Conservation (phyloP, 768 basidiomycete genomes). For the Suillus luteus region DNA sequence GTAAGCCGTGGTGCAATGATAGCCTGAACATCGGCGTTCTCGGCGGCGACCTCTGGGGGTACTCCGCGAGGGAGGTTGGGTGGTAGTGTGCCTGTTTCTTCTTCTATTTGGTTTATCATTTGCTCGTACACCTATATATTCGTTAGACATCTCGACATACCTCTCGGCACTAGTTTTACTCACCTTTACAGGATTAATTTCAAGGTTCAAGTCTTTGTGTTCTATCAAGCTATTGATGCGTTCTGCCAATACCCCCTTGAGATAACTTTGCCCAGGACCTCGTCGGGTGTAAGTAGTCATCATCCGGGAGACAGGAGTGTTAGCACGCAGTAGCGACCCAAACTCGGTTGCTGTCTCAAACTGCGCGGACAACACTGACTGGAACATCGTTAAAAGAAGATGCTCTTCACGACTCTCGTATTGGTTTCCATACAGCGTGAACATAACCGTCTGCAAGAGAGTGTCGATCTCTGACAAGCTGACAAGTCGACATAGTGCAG, state of each 20-base stretch:
- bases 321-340: constrained; percentile 96
- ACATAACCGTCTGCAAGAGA: constrained; percentile 99
- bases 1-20: constrained; percentile 96
- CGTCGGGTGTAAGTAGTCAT: constrained; percentile 99
- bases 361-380: constrained; percentile 96
- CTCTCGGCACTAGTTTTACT: constrained; percentile 11
- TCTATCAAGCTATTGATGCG: constrained; percentile 98
- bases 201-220: constrained; percentile 98
- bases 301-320: constrained; percentile 99
- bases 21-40: constrained; percentile 94
- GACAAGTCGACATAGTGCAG: constrained; percentile 94
- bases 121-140: constrained; percentile 91
- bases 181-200: constrained; percentile 98
- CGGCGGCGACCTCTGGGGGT: constrained; percentile 90
- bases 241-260: constrained; percentile 96
- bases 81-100: constrained; percentile 92
- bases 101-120: constrained; percentile 99
- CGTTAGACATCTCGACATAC: neutral
- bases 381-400: constrained; percentile 97
- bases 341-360: constrained; percentile 99
- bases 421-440: constrained; percentile 99
- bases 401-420: constrained; percentile 99
- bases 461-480: constrained; percentile 97
- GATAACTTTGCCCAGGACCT: constrained; percentile 97
- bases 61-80: constrained; percentile 91